Base-by-base conservation (phyloP, 768 basidiomycete species). In the Lactarius akahatsu region DNA sequence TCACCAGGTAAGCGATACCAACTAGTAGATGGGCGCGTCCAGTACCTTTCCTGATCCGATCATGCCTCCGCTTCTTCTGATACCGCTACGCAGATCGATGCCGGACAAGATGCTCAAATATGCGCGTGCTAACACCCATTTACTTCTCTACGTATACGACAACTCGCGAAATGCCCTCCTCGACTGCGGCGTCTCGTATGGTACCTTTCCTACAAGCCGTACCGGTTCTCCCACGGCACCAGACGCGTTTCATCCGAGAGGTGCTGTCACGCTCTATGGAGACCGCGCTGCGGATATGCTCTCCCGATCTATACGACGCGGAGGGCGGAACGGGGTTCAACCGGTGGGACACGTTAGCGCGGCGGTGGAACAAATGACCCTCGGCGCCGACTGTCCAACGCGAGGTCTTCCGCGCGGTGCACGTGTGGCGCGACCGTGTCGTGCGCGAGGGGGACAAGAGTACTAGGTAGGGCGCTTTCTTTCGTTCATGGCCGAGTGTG, bases 101-200 rank as follows among this genome's bases (percentile, higher is more conserved):
- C 90, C 94, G 0, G 76, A 84, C 59, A 95, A 93, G 70, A 97
- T n/a, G 95, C 77, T 94, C 23, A 78, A 84, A 61, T 99, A 98
- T 74, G 97, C 97, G 2, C 89, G 94, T 34, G 92, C 94, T 1
- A 97, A 99, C 76, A 99, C 96, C 0, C 97, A 98, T 76, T 98
- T 91, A 78, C 84, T 99, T 2, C 80, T 99, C 34, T 93, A 86
- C 77, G 88, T 98, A 72, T 98, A 95, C 76, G 95, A 98, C 77
- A 85, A 88, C 71, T 85, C 98, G 6, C 90, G 94, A 15, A 90
- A 92, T 73, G 89, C 90, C 1, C 89, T 97, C 13, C 79, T 96
- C n/a, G 88, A 90, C 73, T 85, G 85, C n/a, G 73, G 75, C 0
- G 74, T 76, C 50, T 83, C 84, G 2, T 77, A 77, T 57, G 77